Base-by-base conservation (phyloP, 306 rosid genomes). In the Sindora glabra region DNA sequence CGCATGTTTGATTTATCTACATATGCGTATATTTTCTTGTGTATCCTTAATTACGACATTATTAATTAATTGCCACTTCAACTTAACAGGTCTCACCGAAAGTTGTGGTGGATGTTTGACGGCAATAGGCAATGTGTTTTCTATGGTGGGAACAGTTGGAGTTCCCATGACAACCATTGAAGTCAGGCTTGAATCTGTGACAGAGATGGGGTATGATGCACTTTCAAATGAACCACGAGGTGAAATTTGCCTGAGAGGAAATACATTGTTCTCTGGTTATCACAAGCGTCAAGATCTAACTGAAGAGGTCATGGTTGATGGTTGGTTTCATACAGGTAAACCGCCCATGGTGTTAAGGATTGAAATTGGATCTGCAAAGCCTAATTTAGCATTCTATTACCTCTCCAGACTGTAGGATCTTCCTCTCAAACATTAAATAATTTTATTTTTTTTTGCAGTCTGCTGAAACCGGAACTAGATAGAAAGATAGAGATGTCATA, bases 261-360 rank as follows among this genome's bases (percentile, higher is more conserved):
- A 47, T n/a, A 77, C 84, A 21, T 68, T 86, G 70, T 89, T 84
- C 72, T 84, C 94, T 21, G 94, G 95, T 33, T 89, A 89, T 77
- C 88, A 82, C 73, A 89, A 86, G 77, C 77, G 94, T 23, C 76
- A 78, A 59, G 98, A 88, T 88, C 85, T 92, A 21, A 79, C 96
- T 0, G 72, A 81, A 56, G 82, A 88, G 26, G 95, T 92, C 39
- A 46, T 83, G 6, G 59, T 86, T 73, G 96, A 88, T 52, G 96
- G 94, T n/a, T 88, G 98, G 98, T 88, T 92, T 77, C 98, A 92
- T 67, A 92, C 96, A 74, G 96, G 98, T 92, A 88, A 32, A 14
- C 65, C 47, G 5, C 34, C 42, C 46, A 44, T 30, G 22, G 30
- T 54, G 38, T 37, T 19, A 38, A 36, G 65, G 24, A 45, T 39